Evolutionary conservation across 2,329 filamentous ascomycete species (phyloP).

Genomic region (Diaporthe ampelina): DNA sequence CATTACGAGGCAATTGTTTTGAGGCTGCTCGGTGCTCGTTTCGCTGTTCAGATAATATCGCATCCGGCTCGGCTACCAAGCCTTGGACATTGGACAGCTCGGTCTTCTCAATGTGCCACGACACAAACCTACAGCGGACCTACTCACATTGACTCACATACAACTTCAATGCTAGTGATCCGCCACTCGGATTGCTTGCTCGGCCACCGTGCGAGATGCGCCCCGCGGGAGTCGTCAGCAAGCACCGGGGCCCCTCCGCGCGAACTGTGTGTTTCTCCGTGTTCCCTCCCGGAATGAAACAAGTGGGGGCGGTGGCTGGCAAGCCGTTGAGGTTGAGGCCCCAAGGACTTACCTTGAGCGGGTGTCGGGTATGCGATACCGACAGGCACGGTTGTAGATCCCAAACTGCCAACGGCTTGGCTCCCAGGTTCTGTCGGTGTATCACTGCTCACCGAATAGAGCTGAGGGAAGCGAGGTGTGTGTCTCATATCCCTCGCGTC

Average conservation of each 20-base stretch:
- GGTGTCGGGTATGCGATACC: conserved; percentile 29
- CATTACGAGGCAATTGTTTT: conserved; percentile 7
- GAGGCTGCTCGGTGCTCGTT: conserved; percentile 22
- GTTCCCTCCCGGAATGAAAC: conserved; percentile 6
- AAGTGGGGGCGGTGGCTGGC: conserved; percentile 23
- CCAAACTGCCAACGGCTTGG: conserved; percentile 33
- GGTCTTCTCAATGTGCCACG: conserved; percentile 24
- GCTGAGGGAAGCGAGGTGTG: conserved; percentile 18
- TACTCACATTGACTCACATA: neutral
- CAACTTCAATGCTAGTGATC: neutral
- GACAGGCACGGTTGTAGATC: conserved; percentile 33
- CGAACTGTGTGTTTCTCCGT: neutral
- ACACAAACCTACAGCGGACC: neutral
- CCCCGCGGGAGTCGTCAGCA: conserved; percentile 16
- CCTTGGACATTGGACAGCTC: neutral
- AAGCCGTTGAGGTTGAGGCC: conserved; percentile 19
- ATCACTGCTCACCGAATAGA: conserved; percentile 14
- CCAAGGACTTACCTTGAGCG: conserved; percentile 12
- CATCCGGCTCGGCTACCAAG: neutral
- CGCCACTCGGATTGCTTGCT: conserved; percentile 27
- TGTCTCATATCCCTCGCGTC: conserved; percentile 24
- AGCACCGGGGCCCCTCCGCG: conserved; percentile 1
- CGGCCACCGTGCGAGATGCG: conserved; percentile 24
- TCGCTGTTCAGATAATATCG: neutral
- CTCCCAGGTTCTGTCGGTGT: conserved; percentile 22